Evolutionary conservation across 1,139 yeast genomes (phyloP).

Genomic region (Sugiyamaella neomexicana): DNA sequence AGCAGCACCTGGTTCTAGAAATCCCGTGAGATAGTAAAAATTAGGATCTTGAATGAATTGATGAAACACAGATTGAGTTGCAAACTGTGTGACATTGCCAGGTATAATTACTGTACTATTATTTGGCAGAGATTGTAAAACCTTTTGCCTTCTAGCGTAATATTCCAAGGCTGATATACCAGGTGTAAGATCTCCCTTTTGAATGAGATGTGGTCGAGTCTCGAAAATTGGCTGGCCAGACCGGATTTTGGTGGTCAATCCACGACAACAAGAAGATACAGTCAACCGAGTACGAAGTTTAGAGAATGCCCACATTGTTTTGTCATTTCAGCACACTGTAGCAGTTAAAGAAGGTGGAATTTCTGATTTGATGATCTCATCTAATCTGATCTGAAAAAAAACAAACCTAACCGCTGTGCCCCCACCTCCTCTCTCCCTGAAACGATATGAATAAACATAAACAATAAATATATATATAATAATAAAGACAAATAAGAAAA

Average conservation of each 20-base stretch:
- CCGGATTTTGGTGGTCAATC: conserved; percentile 28
- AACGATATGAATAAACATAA: too few relatives aligned
- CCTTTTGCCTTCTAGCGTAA: conserved; percentile 60
- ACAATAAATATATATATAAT: neutral
- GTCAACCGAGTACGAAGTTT: neutral
- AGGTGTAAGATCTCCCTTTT: conserved; percentile 79
- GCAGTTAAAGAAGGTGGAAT: too few relatives aligned
- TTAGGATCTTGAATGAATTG: conserved; percentile 92
- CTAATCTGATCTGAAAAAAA: neutral
- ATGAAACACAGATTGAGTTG: conserved; percentile 88
- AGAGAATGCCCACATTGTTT: conserved; percentile 1
- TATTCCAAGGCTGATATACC: conserved; percentile 86
- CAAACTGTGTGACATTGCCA: conserved; percentile 70
- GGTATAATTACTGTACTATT: conserved; percentile 71
- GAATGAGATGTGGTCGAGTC: conserved; percentile 74
- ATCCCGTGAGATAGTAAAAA: conserved; percentile 82
- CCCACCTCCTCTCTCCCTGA: too few relatives aligned
- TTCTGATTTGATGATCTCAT: too few relatives aligned
- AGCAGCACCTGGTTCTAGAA: conserved; percentile 89
- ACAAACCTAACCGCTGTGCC: neutral
- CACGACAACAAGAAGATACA: neutral
- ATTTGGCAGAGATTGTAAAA: conserved; percentile 60
- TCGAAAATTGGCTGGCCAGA: conserved; percentile 88
- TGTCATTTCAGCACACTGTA: too few relatives aligned
- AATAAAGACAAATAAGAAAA: neutral